phyloP scores from a whole-genome alignment of 352 stramenopile genomes.

The Phytopythium mirpurense region DNA sequence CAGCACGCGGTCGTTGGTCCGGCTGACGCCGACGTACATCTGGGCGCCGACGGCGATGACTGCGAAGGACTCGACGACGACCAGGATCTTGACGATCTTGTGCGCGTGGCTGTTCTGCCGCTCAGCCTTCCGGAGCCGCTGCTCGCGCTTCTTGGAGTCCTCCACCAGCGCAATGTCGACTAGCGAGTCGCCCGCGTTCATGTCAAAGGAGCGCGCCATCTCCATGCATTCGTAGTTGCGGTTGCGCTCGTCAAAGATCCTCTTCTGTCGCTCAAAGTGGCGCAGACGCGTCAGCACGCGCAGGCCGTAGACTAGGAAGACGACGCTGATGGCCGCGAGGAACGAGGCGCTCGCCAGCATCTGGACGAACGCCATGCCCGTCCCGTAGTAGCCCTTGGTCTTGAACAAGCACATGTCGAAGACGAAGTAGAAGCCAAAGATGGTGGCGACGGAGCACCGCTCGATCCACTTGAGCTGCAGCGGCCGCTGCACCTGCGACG shows the following conservation, averaged over 20 bases:
- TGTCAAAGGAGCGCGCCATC: constrained; percentile 8
- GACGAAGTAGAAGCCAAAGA: constrained; percentile 15
- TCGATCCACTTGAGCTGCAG: constrained; percentile 10
- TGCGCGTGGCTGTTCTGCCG: constrained; percentile 10
- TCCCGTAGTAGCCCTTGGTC: constrained; percentile 16
- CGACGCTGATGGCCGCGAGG: constrained; percentile 23
- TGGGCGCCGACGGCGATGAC: constrained; percentile 20
- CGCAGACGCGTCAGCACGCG: constrained; percentile 21
- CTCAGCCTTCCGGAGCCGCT: constrained; percentile 10
- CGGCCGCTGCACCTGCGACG: constrained; percentile 8
- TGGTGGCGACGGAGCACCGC: constrained; percentile 6
- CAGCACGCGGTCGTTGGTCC: constrained; percentile 6
- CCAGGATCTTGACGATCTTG: constrained; percentile 28
- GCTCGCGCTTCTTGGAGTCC: constrained; percentile 8
- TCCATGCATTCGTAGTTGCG: constrained; percentile 15
- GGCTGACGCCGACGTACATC: constrained; percentile 21
- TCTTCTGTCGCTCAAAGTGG: constrained; percentile 22
- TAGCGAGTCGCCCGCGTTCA: constrained; percentile 14
- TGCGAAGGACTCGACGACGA: constrained; percentile 18
- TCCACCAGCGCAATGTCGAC: constrained; percentile 16
- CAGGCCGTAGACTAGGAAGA: constrained; percentile 27
- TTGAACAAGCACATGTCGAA: constrained; percentile 12
- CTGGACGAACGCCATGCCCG: constrained; percentile 20
- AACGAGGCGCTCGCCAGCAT: constrained; percentile 19
- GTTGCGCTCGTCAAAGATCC: constrained; percentile 20